Conservation (phyloP, 805 yeast genomes). For the Saturnispora hagleri region DNA sequence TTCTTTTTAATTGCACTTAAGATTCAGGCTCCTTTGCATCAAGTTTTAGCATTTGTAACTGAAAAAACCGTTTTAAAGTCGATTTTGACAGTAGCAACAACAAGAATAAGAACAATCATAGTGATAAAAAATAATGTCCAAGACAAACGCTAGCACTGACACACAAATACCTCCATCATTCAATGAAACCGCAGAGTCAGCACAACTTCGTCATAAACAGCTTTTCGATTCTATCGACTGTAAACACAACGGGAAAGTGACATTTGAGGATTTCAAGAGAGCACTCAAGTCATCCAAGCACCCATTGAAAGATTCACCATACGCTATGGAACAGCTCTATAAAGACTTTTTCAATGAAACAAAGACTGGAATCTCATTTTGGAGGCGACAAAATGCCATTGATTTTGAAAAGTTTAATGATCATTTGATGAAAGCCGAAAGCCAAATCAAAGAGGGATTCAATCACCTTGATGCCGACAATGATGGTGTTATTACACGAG, state of each 20-base stretch:
- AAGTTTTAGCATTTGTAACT: neutral
- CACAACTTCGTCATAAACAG: slow-evolving; percentile 28
- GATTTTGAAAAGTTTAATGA: slow-evolving; percentile 59
- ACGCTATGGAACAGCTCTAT: slow-evolving; percentile 49
- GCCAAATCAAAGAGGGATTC: slow-evolving; percentile 63
- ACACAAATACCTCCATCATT: neutral
- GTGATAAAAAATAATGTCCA: neutral
- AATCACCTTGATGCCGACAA: slow-evolving; percentile 56
- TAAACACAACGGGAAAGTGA: slow-evolving; percentile 38
- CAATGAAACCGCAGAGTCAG: slow-evolving; percentile 17
- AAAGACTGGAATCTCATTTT: slow-evolving; percentile 1
- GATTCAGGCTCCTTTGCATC: neutral
- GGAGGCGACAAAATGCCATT: slow-evolving; percentile 30
- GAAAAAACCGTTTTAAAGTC: neutral
- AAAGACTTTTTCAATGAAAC: slow-evolving; percentile 32
- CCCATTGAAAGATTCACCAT: slow-evolving; percentile 54
- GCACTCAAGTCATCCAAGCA: slow-evolving; percentile 44
- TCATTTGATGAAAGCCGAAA: slow-evolving; percentile 60
- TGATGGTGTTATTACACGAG: slow-evolving; percentile 59
- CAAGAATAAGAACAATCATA: neutral
- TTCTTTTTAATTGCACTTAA: neutral
- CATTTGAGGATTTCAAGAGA: slow-evolving; percentile 37
- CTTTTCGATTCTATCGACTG: slow-evolving; percentile 39
- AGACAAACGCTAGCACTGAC: neutral
- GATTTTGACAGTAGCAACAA: neutral